Percentiles rank a stretch among this genome's conserved stretches.
These are phyloP conservation scores for Novymonas esmeraldas DNA, from an alignment of 208 protist species.

Conservation along the genomic window DNA sequence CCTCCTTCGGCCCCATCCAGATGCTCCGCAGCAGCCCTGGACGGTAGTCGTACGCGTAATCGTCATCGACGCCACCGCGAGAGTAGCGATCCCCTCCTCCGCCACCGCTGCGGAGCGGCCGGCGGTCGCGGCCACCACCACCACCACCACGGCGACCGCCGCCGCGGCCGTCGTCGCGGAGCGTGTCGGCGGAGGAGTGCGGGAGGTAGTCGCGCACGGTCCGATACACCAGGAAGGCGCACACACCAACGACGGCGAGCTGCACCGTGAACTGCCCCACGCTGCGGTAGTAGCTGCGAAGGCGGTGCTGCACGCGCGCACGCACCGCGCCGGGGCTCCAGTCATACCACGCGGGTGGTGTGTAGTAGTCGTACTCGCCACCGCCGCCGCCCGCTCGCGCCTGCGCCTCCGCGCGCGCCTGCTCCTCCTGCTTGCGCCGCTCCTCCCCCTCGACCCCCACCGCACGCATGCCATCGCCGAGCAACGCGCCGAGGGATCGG, in stretches of 20 bases:
- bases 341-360: slow-evolving; percentile 77
- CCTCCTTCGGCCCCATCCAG: slow-evolving; percentile 77
- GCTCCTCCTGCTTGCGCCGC: slow-evolving; percentile 22
- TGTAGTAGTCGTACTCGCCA: slow-evolving; percentile 34
- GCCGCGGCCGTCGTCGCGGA: not conserved
- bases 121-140: not conserved
- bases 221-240: slow-evolving; percentile 52
- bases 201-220: slow-evolving; percentile 34
- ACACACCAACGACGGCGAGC: slow-evolving; percentile 44
- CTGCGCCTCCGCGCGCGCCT: slow-evolving; percentile 38
- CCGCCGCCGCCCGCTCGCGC: slow-evolving; percentile 8
- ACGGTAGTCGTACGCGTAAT: slow-evolving; percentile 36
- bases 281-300: slow-evolving; percentile 56
- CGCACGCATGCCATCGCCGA: slow-evolving; percentile 69
- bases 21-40: slow-evolving; percentile 63
- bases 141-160: not conserved
- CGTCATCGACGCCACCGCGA: slow-evolving; percentile 18
- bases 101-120: not conserved
- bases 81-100: slow-evolving; percentile 16
- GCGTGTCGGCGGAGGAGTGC: not conserved
- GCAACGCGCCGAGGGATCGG: slow-evolving; percentile 68
- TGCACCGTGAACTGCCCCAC: slow-evolving; percentile 72
- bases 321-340: slow-evolving; percentile 71
- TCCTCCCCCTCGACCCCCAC: slow-evolving; percentile 74
- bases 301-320: slow-evolving; percentile 65